These are phyloP conservation scores for Penicillium digitatum DNA, from an alignment of 2,329 filamentous ascomycete genomes.

Conservation along the genomic window DNA sequence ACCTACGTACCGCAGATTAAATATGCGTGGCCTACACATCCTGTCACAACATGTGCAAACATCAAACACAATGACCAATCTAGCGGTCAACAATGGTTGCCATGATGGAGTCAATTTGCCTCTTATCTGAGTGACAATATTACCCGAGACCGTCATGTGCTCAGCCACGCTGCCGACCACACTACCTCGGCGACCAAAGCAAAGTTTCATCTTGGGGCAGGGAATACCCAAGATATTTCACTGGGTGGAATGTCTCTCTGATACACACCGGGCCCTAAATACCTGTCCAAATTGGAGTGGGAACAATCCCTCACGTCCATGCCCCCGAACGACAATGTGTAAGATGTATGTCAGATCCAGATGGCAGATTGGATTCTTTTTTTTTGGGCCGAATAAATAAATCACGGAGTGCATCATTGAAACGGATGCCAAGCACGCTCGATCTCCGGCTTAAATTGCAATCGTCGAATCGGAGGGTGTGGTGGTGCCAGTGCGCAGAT, in stretches of 20 bases:
- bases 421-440: background rate
- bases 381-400: background rate
- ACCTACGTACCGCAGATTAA: background rate
- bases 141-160: slow-evolving; percentile 3
- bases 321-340: background rate
- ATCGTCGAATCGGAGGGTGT: slow-evolving; percentile 13
- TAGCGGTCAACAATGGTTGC: background rate
- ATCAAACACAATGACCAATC: background rate
- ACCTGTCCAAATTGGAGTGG: background rate
- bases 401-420: background rate
- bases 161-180: background rate
- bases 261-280: background rate
- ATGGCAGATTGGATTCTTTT: background rate
- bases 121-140: background rate
- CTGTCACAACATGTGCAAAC: slow-evolving; percentile 1
- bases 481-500: background rate
- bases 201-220: background rate
- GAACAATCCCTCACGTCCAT: background rate
- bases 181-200: background rate
- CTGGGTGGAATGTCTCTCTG: background rate
- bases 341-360: background rate
- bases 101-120: background rate
- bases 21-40: background rate
- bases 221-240: background rate
- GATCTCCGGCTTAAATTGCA: slow-evolving; percentile 2